These are phyloP conservation scores for Bodo saltans DNA, from an alignment of 78 protist genomes.

Conservation along the genomic window DNA sequence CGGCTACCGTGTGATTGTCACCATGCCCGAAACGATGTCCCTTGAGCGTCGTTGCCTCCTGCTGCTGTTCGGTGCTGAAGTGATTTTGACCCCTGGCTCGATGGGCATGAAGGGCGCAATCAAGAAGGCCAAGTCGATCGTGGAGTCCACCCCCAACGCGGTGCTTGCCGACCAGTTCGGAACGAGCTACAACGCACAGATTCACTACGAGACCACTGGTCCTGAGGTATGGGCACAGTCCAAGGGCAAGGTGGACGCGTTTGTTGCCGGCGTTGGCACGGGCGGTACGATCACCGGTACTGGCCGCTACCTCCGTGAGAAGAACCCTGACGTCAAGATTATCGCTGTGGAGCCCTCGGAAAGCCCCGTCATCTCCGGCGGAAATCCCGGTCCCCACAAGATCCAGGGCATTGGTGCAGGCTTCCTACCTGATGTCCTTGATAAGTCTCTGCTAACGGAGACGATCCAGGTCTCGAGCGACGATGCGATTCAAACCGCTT, in stretches of 20 bases:
- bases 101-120: conserved; percentile 48
- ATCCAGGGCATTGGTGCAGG: conserved; percentile 60
- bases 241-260: conserved; percentile 36
- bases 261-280: conserved; percentile 59
- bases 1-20: conserved; percentile 45
- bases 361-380: conserved; percentile 15
- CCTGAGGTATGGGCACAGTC: conserved; percentile 43
- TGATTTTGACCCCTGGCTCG: conserved; percentile 43
- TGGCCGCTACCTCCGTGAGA: conserved; percentile 14
- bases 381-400: conserved; percentile 11
- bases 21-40: conserved; percentile 66
- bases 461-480: conserved; percentile 22
- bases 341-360: conserved; percentile 46
- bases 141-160: conserved; percentile 37
- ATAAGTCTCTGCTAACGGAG: conserved; percentile 9
- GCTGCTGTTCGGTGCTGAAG: conserved; percentile 58
- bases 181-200: conserved; percentile 24
- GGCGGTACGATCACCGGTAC: conserved; percentile 56
- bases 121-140: conserved; percentile 43
- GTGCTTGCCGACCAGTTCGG: conserved; percentile 43
- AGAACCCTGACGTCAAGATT: conserved; percentile 5
- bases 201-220: conserved; percentile 55
- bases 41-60: conserved; percentile 44
- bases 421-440: conserved; percentile 35
- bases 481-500: conserved; percentile 32